Base-by-base conservation (phyloP, 768 basidiomycete species). In the Jaapia argillacea region DNA sequence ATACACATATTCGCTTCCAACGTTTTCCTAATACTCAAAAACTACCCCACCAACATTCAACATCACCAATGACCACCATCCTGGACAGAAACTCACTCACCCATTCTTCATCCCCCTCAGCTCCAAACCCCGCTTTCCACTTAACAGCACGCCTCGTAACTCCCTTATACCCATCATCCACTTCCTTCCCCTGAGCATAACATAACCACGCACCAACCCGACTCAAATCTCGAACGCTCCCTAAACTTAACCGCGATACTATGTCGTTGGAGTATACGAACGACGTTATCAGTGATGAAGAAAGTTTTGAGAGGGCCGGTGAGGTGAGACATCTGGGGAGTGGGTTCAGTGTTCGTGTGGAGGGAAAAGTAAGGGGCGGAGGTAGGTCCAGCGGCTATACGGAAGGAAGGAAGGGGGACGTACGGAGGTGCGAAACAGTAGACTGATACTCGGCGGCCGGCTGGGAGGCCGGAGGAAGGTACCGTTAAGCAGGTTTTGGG, bases 251-350 rank as follows among this genome's bases (percentile, higher is more conserved):
- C 23, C 88, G 71, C 2, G 85, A 76, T 20, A 91, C 82, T 46
- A 87, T 69, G 49, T 91, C 87, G 56, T 86, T 79, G 6, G 86
- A 87, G 60, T 88, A 82, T 0, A 87, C 78, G 48, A 91, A 81
- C 4, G 85, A 87, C 6, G 77, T 72, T 45, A 90, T 76, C 18
- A 91, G 65, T 31, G 73, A 69, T 33, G 72, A 67, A 1, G 80
- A 71, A 20, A 84, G 68, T 35, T 67, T 71, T 44, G 76, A 71
- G 14, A 90, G 69, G 13, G 69, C 64, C 1, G 75, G 64, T 48
- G 84, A 81, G 21, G 72, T 66, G 7, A 88, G 63, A 42, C 82
- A 77, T 24, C 83, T 85, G 45, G 5, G 24, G 23, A 40, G 21
- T n/a, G 20, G 37, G 21, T 28, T 33, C 23, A 42, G n/a, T n/a